These are phyloP conservation scores for Jaapia argillacea DNA, from an alignment of 768 basidiomycete genomes.

Conservation along the genomic window DNA sequence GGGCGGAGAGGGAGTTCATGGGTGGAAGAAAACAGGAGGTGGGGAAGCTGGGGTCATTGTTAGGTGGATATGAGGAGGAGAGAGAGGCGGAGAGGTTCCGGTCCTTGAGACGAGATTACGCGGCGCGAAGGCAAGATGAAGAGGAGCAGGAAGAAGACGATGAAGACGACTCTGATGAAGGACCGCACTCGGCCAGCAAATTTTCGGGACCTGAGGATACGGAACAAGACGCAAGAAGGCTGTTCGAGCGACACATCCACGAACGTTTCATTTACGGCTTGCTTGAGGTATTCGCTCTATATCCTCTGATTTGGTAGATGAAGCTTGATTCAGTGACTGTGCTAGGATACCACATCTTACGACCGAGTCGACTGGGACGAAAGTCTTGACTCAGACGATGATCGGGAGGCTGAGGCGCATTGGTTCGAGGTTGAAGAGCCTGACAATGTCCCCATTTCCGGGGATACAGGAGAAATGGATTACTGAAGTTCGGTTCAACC, in stretches of 20 bases:
- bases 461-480: too few species aligned
- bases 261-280: conserved; percentile 71
- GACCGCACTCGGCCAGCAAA: conserved; percentile 1
- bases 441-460: too few species aligned
- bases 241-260: conserved; percentile 51
- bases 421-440: conserved; percentile 68
- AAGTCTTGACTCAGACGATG: conserved; percentile 46
- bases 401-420: conserved; percentile 51
- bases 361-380: conserved; percentile 72
- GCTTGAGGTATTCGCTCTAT: conserved; percentile 43
- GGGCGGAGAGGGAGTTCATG: conserved; percentile 58
- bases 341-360: conserved; percentile 23
- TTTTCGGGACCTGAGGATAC: conserved; percentile 24
- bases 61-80: conserved; percentile 72
- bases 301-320: not conserved
- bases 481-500: too few species aligned
- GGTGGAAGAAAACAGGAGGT: conserved; percentile 46
- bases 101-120: conserved; percentile 30
- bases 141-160: conserved; percentile 66
- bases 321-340: not conserved
- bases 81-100: conserved; percentile 57
- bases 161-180: conserved; percentile 30
- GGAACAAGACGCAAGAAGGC: conserved; percentile 33
- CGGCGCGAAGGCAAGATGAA: conserved; percentile 24
- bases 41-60: conserved; percentile 56